These are phyloP conservation scores for Nannizzia gypsea DNA, from an alignment of 2,329 filamentous ascomycete species.

Conservation along the genomic window DNA sequence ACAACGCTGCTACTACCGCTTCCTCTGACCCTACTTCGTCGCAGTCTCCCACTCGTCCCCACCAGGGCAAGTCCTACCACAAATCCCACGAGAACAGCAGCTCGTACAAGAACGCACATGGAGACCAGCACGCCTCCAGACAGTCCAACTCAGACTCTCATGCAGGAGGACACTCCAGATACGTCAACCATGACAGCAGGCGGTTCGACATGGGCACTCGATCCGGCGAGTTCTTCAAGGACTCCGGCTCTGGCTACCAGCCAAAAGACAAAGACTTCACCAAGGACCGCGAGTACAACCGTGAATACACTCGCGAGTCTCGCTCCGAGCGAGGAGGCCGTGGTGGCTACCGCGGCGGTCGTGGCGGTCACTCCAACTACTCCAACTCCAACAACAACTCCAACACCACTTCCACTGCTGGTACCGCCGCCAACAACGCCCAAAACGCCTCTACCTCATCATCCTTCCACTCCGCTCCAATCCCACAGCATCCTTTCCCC, in stretches of 20 bases:
- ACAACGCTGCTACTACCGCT: neutral
- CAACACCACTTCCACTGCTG: constrained; percentile 20
- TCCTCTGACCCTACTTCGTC: constrained; percentile 20
- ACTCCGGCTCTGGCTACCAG: constrained; percentile 4
- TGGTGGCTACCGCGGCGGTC: constrained; percentile 29
- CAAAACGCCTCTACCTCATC: constrained; percentile 20
- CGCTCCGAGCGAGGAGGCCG: constrained; percentile 31
- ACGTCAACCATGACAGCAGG: constrained; percentile 24
- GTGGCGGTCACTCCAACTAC: constrained; percentile 29
- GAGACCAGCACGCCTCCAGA: constrained; percentile 20
- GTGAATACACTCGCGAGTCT: constrained; percentile 19
- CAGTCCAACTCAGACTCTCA: constrained; percentile 18
- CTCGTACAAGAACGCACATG: constrained; percentile 15
- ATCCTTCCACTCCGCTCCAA: constrained; percentile 30
- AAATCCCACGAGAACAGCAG: constrained; percentile 14
- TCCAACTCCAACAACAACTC: constrained; percentile 23
- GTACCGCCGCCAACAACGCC: constrained; percentile 24
- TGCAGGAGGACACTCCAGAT: constrained; percentile 18
- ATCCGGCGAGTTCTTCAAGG: constrained; percentile 21
- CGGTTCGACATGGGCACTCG: constrained; percentile 28
- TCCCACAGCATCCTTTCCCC: constrained; percentile 30
- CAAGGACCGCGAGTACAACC: constrained; percentile 23
- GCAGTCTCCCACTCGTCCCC: constrained; percentile 23
- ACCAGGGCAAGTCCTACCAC: constrained; percentile 26
- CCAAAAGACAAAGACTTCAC: constrained; percentile 26